Evolutionary conservation across 768 basidiomycete genomes (phyloP), one percentile per base, ranked within the genome.

Genomic region (Tulasnella sp.): DNA sequence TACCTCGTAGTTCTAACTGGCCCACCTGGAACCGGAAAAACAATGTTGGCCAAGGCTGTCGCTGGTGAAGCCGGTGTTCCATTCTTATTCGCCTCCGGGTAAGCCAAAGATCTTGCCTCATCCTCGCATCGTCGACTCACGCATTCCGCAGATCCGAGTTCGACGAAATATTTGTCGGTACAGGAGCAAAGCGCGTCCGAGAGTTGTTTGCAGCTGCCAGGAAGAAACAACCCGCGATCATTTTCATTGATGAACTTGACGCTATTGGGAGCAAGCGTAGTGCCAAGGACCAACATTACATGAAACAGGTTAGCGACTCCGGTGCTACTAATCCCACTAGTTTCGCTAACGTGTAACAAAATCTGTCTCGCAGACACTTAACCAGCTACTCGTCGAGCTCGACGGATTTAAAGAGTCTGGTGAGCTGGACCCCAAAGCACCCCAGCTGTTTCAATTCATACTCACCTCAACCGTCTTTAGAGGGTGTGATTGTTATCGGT

Each of bases 31-130:
- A 98, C 97, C 17, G 97, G 97, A 78, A 99, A 99, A 83, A 99
- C 97, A 2, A 87, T 98, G 86, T 84, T 99, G n/a, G 97, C 97
- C 5, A 84, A 96, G 73, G 97, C 97, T 9, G 90, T 98, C 6
- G 97, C 97, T 2, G 97, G 97, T 63, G 97, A 99, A 83, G 97
- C 97, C 17, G 95, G 91, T 17, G 97, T 99, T 5, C 94, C 95
- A 0, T 99, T 99, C 84, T 89, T 98, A 80, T 97, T 95, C 77
- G 94, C 96, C 40, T 94, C 92, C 39, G 97, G 96, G 88, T 89
- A 77, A 76, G 84, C 76, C 63, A 74, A 29, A 3, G 22, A 6
- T n/a, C 41, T 64, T 62, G 66, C 52, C 71, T 52, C 3, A 41
- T 42, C 74, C 52, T 73, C 63, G 66, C 67, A 67, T 73, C 64